Conservation (phyloP, 805 yeast species). For the Candida parachauliodes region DNA sequence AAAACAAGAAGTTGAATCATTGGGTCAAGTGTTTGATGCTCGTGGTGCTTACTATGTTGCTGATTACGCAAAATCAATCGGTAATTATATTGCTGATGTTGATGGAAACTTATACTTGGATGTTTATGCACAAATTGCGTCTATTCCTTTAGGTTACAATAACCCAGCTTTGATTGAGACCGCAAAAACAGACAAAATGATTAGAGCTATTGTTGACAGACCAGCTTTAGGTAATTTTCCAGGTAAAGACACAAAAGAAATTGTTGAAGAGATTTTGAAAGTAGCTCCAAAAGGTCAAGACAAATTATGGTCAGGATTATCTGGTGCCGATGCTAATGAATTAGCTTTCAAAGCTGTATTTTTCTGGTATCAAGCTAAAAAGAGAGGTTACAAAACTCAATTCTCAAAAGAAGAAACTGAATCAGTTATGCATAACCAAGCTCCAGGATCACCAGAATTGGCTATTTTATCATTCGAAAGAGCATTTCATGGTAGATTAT, state of each 20-base stretch:
- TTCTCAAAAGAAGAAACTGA: slow-evolving; percentile 67
- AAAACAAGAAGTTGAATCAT: slow-evolving; percentile 45
- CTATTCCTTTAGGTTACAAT: slow-evolving; percentile 83
- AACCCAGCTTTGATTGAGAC: slow-evolving; percentile 70
- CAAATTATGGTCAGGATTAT: slow-evolving; percentile 72
- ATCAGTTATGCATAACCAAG: slow-evolving; percentile 72
- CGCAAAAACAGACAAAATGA: slow-evolving; percentile 67
- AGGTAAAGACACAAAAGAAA: slow-evolving; percentile 60
- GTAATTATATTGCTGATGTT: slow-evolving; percentile 77
- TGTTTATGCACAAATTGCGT: slow-evolving; percentile 79
- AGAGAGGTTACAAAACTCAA: slow-evolving; percentile 59
- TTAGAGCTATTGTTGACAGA: slow-evolving; percentile 72
- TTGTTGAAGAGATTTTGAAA: slow-evolving; percentile 46
- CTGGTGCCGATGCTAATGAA: slow-evolving; percentile 89
- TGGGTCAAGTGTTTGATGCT: slow-evolving; percentile 64
- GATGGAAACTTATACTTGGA: slow-evolving; percentile 77
- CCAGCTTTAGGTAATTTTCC: slow-evolving; percentile 87
- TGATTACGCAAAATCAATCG: slow-evolving; percentile 70
- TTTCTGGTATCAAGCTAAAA: slow-evolving; percentile 67
- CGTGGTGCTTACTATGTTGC: slow-evolving; percentile 72
- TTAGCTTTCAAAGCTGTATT: slow-evolving; percentile 87
- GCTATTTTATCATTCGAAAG: slow-evolving; percentile 82
- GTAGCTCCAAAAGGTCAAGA: slow-evolving; percentile 78
- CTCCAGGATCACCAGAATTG: slow-evolving; percentile 87
- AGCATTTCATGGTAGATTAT: slow-evolving; percentile 93